Base-by-base conservation (phyloP, 1,139 yeast genomes). In the Blastobotrys proliferans region DNA sequence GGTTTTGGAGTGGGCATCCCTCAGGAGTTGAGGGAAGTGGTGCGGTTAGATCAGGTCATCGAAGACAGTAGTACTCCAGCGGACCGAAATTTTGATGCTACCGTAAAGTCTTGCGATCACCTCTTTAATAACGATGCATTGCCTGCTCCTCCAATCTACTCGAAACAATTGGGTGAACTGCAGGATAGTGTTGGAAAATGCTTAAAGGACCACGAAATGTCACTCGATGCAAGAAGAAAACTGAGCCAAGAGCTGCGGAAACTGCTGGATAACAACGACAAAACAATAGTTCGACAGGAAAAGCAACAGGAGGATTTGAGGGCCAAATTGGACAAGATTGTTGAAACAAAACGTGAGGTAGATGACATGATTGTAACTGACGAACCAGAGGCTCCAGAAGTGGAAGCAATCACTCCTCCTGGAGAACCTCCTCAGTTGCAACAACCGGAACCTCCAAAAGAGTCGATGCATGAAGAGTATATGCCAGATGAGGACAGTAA, bases 131-230 rank as follows among this genome's bases (percentile, higher is more conserved):
- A 72, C 24, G 79, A 75, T 28, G 68, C 67, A 38, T 63, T 76
- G 36, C 81, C 81, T 2, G 70, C 76, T 6, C 80, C 82, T 4
- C 66, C 68, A 26, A 67, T 68, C 20, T 76, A 76, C 56, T 64
- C 74, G 6, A 60, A 71, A 26, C 74, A 73, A 54, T 63, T 77
- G 13, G 46, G 42, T 5, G 41, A 35, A 20, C 44, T 61, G 6
- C 37, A 45, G 13, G 39, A 35, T 18, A 28, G 27, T 13, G 47
- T 55, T 16, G 38, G 40, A 16, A 28, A 37, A 4, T 41, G 52
- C 3, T 35, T 49, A 10, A 33, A 41, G 10, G 28, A 50, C 2
- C 31, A 74, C 29, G 62, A 65, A 13, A 71, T 67, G 21, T 60
- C 71, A n/a, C 63, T 70, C 44, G 58, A 58, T 6, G 60, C 71